A percentile compares a stretch with the other conserved stretches of the same genome.
Evolutionary conservation across 768 basidiomycete genomes (phyloP).

Genomic region (Xerocomellus chrysenteron): DNA sequence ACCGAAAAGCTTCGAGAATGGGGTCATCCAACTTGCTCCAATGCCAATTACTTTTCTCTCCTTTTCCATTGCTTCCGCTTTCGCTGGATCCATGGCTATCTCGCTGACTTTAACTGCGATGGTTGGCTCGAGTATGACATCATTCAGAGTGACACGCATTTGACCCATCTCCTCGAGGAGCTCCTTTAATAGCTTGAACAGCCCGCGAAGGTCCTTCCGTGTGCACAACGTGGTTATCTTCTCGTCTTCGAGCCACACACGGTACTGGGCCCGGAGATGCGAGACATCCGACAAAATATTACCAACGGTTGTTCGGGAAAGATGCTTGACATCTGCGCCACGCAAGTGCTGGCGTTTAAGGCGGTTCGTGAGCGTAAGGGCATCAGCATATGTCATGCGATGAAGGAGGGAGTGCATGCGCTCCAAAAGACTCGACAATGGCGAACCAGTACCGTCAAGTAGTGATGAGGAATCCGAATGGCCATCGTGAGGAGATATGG

Average conservation of each 20-base stretch:
- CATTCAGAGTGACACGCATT: constrained; percentile 81
- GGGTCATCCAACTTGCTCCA: constrained; percentile 74
- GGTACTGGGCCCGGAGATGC: constrained; percentile 71
- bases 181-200: constrained; percentile 87
- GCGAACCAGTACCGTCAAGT: constrained; percentile 49
- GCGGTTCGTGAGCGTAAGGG: constrained; percentile 83
- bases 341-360: constrained; percentile 87
- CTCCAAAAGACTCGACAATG: constrained; percentile 57
- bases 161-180: constrained; percentile 79
- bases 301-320: constrained; percentile 80
- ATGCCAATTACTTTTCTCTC: constrained; percentile 29
- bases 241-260: constrained; percentile 72
- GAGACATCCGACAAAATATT: constrained; percentile 69
- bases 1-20: constrained; percentile 78
- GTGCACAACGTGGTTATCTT: constrained; percentile 59
- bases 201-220: constrained; percentile 74
- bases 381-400: constrained; percentile 72
- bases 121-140: constrained; percentile 84
- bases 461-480: constrained; percentile 77
- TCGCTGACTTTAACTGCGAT: constrained; percentile 73
- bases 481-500: constrained; percentile 53
- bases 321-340: constrained; percentile 81
- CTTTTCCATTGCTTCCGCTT: constrained; percentile 42
- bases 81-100: constrained; percentile 59
- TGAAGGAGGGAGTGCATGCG: constrained; percentile 63